These are phyloP conservation scores for Parietaria judaica DNA, from an alignment of 306 rosid genomes.

Conservation along the genomic window DNA sequence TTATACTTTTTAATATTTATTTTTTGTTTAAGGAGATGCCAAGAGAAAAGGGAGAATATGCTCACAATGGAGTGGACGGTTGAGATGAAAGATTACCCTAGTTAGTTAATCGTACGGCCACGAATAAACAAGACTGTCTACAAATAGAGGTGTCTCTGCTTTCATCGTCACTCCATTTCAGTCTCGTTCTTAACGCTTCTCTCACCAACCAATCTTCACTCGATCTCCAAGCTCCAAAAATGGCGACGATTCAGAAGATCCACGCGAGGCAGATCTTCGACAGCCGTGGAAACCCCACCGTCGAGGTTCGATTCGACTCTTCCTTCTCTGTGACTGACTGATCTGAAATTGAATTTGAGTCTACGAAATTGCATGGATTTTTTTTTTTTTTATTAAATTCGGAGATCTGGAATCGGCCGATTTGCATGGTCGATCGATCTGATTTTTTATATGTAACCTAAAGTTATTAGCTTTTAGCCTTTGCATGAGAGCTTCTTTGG, in stretches of 20 bases:
- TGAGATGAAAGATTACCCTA: conserved; percentile 9
- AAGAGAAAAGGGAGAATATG: background rate
- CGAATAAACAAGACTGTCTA: conserved; percentile 8
- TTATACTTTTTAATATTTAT: background rate
- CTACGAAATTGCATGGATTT: background rate
- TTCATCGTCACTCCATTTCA: background rate
- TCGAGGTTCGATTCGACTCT: conserved; percentile 52
- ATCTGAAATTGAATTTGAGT: too few species aligned
- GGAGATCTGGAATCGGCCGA: conserved; percentile 2
- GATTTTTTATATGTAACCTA: background rate
- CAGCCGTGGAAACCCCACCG: conserved; percentile 99
- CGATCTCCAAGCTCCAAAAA: conserved; percentile 17
- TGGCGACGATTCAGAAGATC: conserved; percentile 55
- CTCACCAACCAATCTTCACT: background rate
- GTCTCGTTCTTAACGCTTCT: background rate
- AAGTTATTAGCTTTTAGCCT: background rate
- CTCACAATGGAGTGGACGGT: background rate
- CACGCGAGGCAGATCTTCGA: conserved; percentile 97
- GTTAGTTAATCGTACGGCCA: conserved; percentile 28
- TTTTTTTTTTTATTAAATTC: background rate
- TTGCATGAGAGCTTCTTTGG: background rate
- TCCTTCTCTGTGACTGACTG: too few species aligned
- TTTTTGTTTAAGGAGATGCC: background rate
- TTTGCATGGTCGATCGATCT: background rate
- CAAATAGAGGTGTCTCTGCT: conserved; percentile 6